Conservation (phyloP, 2,329 filamentous ascomycete species). For the Paecilomyces niveus region DNA sequence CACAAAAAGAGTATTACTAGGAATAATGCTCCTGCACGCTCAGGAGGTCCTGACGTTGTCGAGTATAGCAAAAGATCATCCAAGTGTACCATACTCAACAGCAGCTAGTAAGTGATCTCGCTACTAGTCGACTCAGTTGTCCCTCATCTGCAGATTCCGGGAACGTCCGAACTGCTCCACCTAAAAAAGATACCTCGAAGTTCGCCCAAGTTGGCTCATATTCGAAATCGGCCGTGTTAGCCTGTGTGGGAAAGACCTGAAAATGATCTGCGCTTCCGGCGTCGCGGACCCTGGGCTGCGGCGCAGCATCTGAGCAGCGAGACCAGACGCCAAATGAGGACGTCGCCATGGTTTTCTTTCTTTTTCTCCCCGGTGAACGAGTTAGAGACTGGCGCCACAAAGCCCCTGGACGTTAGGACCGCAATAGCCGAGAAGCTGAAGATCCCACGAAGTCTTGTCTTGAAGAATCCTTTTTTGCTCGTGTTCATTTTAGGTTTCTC, state of each 20-base stretch:
- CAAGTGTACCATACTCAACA: background rate
- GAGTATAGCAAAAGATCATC: background rate
- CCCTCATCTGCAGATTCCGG: background rate
- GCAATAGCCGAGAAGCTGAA: background rate
- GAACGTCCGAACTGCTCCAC: background rate
- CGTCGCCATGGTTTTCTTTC: background rate
- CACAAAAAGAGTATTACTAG: background rate
- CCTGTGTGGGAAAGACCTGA: background rate
- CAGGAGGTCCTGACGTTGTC: background rate
- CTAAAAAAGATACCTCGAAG: background rate
- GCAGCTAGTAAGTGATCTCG: background rate
- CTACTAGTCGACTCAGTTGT: background rate
- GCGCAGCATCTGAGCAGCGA: background rate
- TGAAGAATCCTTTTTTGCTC: background rate
- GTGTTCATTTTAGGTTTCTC: background rate
- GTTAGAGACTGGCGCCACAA: background rate
- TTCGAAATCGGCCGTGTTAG: background rate
- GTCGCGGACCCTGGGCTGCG: background rate
- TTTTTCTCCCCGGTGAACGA: background rate
- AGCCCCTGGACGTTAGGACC: background rate
- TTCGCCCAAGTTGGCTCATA: background rate
- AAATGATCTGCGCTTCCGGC: background rate
- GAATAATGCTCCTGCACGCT: background rate
- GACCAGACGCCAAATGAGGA: background rate
- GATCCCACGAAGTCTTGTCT: background rate